These are phyloP conservation scores for Fusarium redolens DNA, from an alignment of 2,329 filamentous ascomycete species.

Conservation along the genomic window DNA sequence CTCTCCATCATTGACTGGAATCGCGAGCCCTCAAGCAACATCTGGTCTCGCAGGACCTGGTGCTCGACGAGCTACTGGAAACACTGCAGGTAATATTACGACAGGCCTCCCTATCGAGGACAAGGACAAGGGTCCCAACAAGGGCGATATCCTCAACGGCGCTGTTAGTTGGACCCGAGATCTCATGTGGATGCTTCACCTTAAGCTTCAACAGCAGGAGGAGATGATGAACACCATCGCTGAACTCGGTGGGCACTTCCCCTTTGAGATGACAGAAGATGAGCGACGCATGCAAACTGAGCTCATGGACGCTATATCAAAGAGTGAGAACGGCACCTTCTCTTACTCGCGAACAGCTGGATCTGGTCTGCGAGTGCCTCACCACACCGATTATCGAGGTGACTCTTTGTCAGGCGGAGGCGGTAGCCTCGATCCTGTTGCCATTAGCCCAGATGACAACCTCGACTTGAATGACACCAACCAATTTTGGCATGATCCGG, in stretches of 20 bases:
- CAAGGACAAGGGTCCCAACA: constrained; percentile 98
- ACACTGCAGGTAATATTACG: constrained; percentile 82
- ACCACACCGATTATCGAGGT: constrained; percentile 91
- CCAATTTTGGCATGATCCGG: constrained; percentile 74
- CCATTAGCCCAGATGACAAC: constrained; percentile 55
- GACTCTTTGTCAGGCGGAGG: constrained; percentile 70
- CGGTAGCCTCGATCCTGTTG: constrained; percentile 52
- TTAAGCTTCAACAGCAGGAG: constrained; percentile 90
- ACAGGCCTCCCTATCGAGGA: constrained; percentile 94
- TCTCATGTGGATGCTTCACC: constrained; percentile 95
- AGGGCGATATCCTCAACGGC: constrained; percentile 97
- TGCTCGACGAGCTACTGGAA: constrained; percentile 80
- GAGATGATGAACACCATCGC: constrained; percentile 82
- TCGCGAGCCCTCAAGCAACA: constrained; percentile 79
- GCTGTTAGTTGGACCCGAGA: constrained; percentile 97
- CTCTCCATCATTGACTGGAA: constrained; percentile 81
- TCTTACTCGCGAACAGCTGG: constrained; percentile 86
- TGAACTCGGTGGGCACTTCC: constrained; percentile 78
- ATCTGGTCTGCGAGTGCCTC: constrained; percentile 88
- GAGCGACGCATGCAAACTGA: constrained; percentile 97
- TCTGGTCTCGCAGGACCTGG: constrained; percentile 88
- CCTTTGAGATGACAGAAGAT: constrained; percentile 88
- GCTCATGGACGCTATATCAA: constrained; percentile 85
- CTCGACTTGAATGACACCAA: constrained; percentile 63
- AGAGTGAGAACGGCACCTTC: constrained; percentile 80